These are phyloP conservation scores for Saccharomycopsis schoenii DNA, from an alignment of 805 yeast genomes.

Conservation along the genomic window DNA sequence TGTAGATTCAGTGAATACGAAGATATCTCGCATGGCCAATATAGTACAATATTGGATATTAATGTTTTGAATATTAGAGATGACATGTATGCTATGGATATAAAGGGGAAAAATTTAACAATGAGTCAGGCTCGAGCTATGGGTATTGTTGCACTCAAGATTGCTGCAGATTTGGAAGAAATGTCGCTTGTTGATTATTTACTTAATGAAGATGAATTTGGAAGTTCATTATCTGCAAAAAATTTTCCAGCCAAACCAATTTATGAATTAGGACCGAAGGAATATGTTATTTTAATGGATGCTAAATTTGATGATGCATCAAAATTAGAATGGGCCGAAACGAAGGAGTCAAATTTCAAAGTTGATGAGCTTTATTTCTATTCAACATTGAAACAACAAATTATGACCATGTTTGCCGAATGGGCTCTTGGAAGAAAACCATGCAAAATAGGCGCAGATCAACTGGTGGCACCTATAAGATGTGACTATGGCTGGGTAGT, in stretches of 20 bases:
- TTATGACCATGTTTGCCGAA: neutral
- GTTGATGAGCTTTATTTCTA: neutral
- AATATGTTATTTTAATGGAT: neutral
- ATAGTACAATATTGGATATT: conserved; percentile 38
- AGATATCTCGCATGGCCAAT: conserved; percentile 62
- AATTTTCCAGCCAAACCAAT: neutral
- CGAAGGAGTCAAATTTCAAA: neutral
- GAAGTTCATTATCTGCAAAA: neutral
- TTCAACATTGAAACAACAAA: neutral
- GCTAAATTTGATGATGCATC: neutral
- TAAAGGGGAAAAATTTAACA: conserved; percentile 81
- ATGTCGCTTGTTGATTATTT: conserved; percentile 49
- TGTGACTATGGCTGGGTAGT: neutral
- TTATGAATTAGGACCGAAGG: neutral
- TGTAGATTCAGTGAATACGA: conserved; percentile 93
- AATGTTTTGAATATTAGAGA: conserved; percentile 18
- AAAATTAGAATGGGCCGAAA: neutral
- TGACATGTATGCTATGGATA: conserved; percentile 57
- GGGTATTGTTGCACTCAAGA: conserved; percentile 70
- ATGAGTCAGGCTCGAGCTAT: conserved; percentile 98
- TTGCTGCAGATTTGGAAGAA: conserved; percentile 69
- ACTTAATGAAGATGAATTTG: conserved; percentile 32
- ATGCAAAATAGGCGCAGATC: neutral
- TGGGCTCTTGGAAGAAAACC: neutral
- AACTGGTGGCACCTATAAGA: neutral